Conservation (phyloP, 331 rosid genomes). For the Stylosanthes scabra region DNA sequence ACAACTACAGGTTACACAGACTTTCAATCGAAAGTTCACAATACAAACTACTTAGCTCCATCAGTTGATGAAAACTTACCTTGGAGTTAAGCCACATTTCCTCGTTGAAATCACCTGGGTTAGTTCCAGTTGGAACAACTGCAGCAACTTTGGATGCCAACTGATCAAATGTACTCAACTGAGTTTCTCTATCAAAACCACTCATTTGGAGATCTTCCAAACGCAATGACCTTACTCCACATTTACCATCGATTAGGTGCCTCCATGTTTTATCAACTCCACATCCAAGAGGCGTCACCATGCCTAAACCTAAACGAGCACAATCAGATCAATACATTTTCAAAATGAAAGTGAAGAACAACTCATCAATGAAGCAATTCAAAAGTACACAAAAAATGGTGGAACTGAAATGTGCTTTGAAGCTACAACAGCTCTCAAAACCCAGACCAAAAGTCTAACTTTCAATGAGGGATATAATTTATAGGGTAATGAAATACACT, state of each 20-base stretch:
- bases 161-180: slow-evolving; percentile 64
- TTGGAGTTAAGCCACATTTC: slow-evolving; percentile 78
- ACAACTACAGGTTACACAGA: not conserved
- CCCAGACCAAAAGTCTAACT: not conserved
- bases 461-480: not conserved
- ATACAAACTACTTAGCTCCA: not conserved
- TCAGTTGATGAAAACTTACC: slow-evolving; percentile 46
- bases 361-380: not conserved
- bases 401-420: slow-evolving; percentile 4
- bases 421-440: slow-evolving; percentile 1
- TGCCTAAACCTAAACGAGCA: slow-evolving; percentile 71
- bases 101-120: slow-evolving; percentile 67
- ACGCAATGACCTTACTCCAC: slow-evolving; percentile 72
- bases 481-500: not conserved
- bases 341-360: not conserved
- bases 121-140: slow-evolving; percentile 71
- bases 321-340: slow-evolving; percentile 3
- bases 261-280: slow-evolving; percentile 87
- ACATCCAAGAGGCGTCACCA: slow-evolving; percentile 96
- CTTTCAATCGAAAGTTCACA: not conserved
- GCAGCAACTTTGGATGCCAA: slow-evolving; percentile 94
- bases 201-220: slow-evolving; percentile 78
- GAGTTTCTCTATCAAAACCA: slow-evolving; percentile 68
- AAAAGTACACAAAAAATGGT: not conserved
- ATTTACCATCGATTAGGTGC: slow-evolving; percentile 66